A percentile compares a stretch with the other conserved stretches of the same genome.
phyloP scores from a whole-genome alignment of 805 yeast genomes.

The Kluyveromyces aestuarii region DNA sequence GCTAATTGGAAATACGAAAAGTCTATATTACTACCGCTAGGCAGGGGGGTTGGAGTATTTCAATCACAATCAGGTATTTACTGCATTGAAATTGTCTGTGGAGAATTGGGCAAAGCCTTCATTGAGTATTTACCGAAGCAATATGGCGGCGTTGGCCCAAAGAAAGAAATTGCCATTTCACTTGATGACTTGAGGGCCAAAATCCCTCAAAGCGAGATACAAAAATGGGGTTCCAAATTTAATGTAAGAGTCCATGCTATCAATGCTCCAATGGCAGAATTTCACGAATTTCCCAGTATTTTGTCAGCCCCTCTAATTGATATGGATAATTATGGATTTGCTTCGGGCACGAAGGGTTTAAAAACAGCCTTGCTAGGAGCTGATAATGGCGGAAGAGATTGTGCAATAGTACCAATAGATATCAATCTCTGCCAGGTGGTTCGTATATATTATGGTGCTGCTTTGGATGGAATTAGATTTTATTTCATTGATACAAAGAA shows the following conservation, averaged over 20 bases:
- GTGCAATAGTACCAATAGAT: slow-evolving; percentile 22
- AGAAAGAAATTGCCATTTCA: slow-evolving; percentile 39
- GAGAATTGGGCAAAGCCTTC: slow-evolving; percentile 42
- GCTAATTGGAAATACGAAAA: slow-evolving; percentile 16
- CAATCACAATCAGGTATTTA: slow-evolving; percentile 60
- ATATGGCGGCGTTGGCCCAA: slow-evolving; percentile 55
- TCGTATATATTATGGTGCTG: slow-evolving; percentile 63
- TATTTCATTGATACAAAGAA: slow-evolving; percentile 14
- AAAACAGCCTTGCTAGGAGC: slow-evolving; percentile 23
- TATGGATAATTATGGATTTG: slow-evolving; percentile 23
- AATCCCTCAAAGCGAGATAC: slow-evolving; percentile 23
- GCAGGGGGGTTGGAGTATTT: slow-evolving; percentile 36
- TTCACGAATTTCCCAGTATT: slow-evolving; percentile 38
- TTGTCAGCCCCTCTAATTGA: slow-evolving; percentile 12
- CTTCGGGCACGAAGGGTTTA: slow-evolving; percentile 15
- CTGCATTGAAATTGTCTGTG: slow-evolving; percentile 60
- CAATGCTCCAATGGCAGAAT: slow-evolving; percentile 50
- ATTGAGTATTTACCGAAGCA: slow-evolving; percentile 51
- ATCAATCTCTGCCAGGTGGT: slow-evolving; percentile 36
- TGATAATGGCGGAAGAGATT: slow-evolving; percentile 20
- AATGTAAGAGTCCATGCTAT: slow-evolving; percentile 45
- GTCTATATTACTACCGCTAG: slow-evolving; percentile 40
- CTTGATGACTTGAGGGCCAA: slow-evolving; percentile 35
- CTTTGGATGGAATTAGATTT: slow-evolving; percentile 74
- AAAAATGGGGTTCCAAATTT: slow-evolving; percentile 23